These are phyloP conservation scores for Plantago ovata DNA, from an alignment of 257 asterid genomes.

Conservation along the genomic window DNA sequence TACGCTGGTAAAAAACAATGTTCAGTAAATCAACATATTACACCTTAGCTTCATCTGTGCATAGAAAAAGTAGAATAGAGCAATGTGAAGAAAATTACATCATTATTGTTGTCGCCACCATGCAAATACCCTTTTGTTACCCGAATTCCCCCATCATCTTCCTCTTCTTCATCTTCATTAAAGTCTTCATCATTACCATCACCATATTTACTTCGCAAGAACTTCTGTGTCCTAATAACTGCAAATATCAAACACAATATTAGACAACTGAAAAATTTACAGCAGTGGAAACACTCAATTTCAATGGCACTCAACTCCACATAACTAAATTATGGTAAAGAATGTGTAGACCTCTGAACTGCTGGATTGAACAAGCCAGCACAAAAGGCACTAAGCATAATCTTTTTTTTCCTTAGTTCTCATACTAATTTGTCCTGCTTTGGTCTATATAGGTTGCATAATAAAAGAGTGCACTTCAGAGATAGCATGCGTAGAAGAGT, in stretches of 20 bases:
- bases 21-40: constrained; percentile 3
- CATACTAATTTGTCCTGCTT: no score
- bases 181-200: constrained; percentile 67
- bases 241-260: constrained; percentile 21
- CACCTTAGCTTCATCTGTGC: neutral
- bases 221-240: constrained; percentile 73
- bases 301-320: no score
- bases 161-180: constrained; percentile 62
- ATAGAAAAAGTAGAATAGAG: constrained; percentile 10
- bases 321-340: no score
- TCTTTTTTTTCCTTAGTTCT: no score
- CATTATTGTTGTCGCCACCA: constrained; percentile 44
- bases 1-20: neutral
- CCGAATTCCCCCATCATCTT: constrained; percentile 47
- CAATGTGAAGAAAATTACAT: constrained; percentile 35
- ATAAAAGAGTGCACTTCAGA: no score
- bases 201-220: constrained; percentile 54
- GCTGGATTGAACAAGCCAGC: no score
- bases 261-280: neutral
- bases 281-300: neutral
- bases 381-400: no score
- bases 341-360: no score
- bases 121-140: constrained; percentile 36
- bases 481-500: no score
- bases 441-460: no score